A percentile compares a stretch with the other conserved stretches of the same genome.
These are phyloP conservation scores for Apiotrichum siamense DNA, from an alignment of 1,284 basidiomycete species.

Conservation along the genomic window DNA sequence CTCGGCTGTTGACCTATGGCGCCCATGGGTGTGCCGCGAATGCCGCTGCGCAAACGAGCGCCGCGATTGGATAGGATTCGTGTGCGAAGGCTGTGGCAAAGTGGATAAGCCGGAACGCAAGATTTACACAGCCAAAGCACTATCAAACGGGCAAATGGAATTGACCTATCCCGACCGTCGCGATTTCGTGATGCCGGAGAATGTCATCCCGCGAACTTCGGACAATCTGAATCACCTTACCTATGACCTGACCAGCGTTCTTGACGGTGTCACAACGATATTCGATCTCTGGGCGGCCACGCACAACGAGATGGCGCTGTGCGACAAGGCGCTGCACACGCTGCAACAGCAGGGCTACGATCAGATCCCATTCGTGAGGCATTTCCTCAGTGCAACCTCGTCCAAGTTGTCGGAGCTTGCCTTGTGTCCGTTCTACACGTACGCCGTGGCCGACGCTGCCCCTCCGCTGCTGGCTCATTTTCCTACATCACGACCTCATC, in stretches of 20 bases:
- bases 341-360: slow-evolving; percentile 17
- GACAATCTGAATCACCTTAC: no score
- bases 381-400: slow-evolving; percentile 7
- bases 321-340: not conserved
- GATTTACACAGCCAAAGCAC: slow-evolving; percentile 21
- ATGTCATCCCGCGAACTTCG: slow-evolving; percentile 33
- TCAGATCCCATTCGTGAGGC: slow-evolving; percentile 21
- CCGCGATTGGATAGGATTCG: slow-evolving; percentile 34
- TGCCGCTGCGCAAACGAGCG: slow-evolving; percentile 38
- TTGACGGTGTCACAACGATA: no score
- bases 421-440: slow-evolving; percentile 38
- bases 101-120: slow-evolving; percentile 12
- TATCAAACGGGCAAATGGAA: slow-evolving; percentile 24
- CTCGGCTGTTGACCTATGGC: slow-evolving; percentile 32
- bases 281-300: no score
- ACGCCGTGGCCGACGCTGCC: slow-evolving; percentile 21
- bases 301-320: no score
- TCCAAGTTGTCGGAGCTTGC: slow-evolving; percentile 16
- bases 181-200: slow-evolving; percentile 27
- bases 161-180: slow-evolving; percentile 26
- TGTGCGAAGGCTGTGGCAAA: slow-evolving; percentile 33
- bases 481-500: slow-evolving; percentile 10
- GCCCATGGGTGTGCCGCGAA: slow-evolving; percentile 33
- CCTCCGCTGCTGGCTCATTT: slow-evolving; percentile 17
- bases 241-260: no score